These are phyloP conservation scores for Phragmites australis DNA, from an alignment of 176 grass and related monocot species.

Conservation along the genomic window DNA sequence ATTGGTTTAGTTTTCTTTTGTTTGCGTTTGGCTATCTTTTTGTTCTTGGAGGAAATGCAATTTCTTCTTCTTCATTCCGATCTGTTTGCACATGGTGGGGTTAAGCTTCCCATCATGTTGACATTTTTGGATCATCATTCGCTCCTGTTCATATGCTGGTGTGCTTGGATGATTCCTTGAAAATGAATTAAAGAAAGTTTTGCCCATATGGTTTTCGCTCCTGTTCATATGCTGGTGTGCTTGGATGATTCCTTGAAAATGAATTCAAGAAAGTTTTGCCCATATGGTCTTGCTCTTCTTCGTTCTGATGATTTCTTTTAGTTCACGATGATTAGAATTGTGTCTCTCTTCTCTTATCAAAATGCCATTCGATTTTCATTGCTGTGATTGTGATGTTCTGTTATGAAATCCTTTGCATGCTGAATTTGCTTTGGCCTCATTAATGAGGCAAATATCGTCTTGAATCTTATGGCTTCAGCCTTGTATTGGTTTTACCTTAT, in stretches of 20 bases:
- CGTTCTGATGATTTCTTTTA: not conserved
- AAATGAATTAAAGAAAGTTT: conserved; percentile 12
- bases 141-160: conserved; percentile 10
- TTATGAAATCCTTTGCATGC: not conserved
- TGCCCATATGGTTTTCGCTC: too few relatives aligned
- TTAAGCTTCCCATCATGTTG: conserved; percentile 6
- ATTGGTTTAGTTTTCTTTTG: not conserved
- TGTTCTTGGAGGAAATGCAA: not conserved
- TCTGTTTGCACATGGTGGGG: conserved; percentile 48
- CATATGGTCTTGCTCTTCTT: not conserved
- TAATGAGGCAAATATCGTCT: not conserved
- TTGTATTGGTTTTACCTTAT: not conserved
- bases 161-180: not conserved
- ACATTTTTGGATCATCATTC: conserved; percentile 21
- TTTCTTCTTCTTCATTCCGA: conserved; percentile 21
- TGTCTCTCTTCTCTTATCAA: not conserved
- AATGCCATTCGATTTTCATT: not conserved
- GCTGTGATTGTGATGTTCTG: not conserved
- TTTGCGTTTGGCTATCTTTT: not conserved
- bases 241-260: too few relatives aligned
- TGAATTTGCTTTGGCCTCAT: not conserved
- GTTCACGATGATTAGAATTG: not conserved
- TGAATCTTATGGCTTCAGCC: not conserved
- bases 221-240: too few relatives aligned
- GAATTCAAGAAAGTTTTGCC: too few relatives aligned